Base-by-base conservation (phyloP, 345 rosid species). In the Eucalyptus curtisii region DNA sequence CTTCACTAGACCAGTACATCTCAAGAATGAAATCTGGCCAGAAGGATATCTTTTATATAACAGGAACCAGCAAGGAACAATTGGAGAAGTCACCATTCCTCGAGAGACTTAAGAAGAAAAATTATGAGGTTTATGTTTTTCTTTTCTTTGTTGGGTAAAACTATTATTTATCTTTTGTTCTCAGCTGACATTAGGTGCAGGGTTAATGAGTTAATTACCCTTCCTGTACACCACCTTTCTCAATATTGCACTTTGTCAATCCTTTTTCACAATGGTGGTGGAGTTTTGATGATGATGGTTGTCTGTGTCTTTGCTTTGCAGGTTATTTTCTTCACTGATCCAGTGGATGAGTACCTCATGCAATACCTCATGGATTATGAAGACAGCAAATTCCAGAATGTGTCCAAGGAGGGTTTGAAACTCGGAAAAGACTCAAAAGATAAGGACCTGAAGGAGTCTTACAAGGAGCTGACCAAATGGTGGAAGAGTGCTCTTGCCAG, bases 321-420 rank as follows among this genome's bases (percentile, higher is more conserved):
- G 99, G 99, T 98, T 82, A 98, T 98, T 90, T 98, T 93, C 95
- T 98, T 98, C 97, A 98, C 96, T 1, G 99, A 97, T 92, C 98
- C 99, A 7, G 99, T 97, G 86, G 99, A 97, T 89, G 99, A 98
- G 87, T 97, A 98, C 94, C 91, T 98, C 94, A 97, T 97, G 99
- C 99, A 97, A 91, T 98, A 98, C 89, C 91, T 98, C 92, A 98
- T 98, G 99, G 99, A 98, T 50, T 98, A 98, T 88, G 98, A 97
- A 88, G 98, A 94, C 89, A 95, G 93, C 89, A 95, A 97, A 88
- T 98, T 98, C 94, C 99, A 98, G 91, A 98, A 98, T 90, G 99
- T 96, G 66, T 97, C 98, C 47, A 96, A 97, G 89, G 99, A 97
- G 93, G 99, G 99, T 40, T 90, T 98, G 71, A 97, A 98, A 89